phyloP scores from a whole-genome alignment of 495 filamentous ascomycete species.

The Letharia lupina region DNA sequence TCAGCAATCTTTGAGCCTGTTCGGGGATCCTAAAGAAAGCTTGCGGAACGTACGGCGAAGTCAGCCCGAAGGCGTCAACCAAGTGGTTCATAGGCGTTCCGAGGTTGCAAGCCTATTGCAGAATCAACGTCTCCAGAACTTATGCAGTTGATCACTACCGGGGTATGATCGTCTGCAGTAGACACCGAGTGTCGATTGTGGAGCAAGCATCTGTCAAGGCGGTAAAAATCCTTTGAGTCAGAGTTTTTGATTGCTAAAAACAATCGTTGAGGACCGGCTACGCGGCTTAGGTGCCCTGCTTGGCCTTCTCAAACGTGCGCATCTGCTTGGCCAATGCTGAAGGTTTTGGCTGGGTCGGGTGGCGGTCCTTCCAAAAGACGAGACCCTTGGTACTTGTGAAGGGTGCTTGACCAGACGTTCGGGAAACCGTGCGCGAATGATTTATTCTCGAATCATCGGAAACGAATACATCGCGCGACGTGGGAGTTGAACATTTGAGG shows the following conservation, averaged over 20 bases:
- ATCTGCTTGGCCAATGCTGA: neutral
- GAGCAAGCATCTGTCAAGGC: neutral
- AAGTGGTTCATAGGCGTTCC: neutral
- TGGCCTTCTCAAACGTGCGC: neutral
- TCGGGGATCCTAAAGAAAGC: neutral
- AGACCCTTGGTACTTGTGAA: neutral
- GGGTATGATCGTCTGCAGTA: neutral
- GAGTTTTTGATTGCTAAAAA: too few relatives aligned
- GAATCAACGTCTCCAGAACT: neutral
- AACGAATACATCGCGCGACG: neutral
- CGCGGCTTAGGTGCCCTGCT: neutral
- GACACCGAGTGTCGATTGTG: neutral
- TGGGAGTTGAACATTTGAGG: too few relatives aligned
- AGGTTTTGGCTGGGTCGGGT: neutral
- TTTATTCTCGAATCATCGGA: neutral
- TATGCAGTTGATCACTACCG: neutral
- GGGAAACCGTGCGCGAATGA: neutral
- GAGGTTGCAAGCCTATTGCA: neutral
- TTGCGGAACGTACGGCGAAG: neutral
- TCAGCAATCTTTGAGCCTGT: neutral
- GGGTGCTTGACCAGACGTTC: neutral
- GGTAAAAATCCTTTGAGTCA: too few relatives aligned
- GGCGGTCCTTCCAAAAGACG: neutral
- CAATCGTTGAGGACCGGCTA: neutral
- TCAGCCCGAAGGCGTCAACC: neutral